phyloP scores from a whole-genome alignment of 2,329 filamentous ascomycete species.

The Aureobasidium sp. region DNA sequence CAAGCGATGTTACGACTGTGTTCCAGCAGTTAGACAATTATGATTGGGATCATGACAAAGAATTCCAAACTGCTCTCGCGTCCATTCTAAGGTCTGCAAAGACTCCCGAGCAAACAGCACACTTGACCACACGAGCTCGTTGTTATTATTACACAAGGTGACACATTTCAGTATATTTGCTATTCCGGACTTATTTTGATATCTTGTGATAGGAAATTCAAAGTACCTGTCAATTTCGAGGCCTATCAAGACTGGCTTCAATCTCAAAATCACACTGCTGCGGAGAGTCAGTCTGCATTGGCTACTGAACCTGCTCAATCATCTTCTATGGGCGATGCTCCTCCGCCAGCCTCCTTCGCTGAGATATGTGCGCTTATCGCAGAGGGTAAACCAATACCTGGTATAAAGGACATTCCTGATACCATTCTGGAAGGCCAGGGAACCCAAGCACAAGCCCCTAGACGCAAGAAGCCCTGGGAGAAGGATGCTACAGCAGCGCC shows the following conservation, averaged over 20 bases:
- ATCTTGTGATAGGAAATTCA: slow-evolving; percentile 31
- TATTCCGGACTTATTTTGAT: background rate
- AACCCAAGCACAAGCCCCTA: slow-evolving; percentile 45
- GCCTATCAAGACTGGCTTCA: slow-evolving; percentile 59
- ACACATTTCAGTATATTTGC: background rate
- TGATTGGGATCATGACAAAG: slow-evolving; percentile 59
- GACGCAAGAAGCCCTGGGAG: slow-evolving; percentile 73
- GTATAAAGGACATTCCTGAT: slow-evolving; percentile 79
- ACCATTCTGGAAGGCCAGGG: slow-evolving; percentile 67
- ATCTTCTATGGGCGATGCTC: slow-evolving; percentile 42
- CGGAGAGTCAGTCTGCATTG: background rate
- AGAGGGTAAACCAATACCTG: slow-evolving; percentile 73
- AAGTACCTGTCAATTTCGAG: slow-evolving; percentile 54
- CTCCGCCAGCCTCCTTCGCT: slow-evolving; percentile 75
- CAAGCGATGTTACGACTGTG: slow-evolving; percentile 27
- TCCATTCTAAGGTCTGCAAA: slow-evolving; percentile 56
- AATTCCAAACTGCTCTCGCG: slow-evolving; percentile 60
- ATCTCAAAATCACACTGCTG: slow-evolving; percentile 2
- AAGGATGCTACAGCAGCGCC: slow-evolving; percentile 35
- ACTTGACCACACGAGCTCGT: slow-evolving; percentile 59
- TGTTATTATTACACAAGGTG: slow-evolving; percentile 59
- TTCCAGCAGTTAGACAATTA: slow-evolving; percentile 60
- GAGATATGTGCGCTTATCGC: slow-evolving; percentile 82
- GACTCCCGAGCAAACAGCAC: slow-evolving; percentile 46
- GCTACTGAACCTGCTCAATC: slow-evolving; percentile 12